Conservation (phyloP, 1,284 basidiomycete species). For the Grifola frondosa region DNA sequence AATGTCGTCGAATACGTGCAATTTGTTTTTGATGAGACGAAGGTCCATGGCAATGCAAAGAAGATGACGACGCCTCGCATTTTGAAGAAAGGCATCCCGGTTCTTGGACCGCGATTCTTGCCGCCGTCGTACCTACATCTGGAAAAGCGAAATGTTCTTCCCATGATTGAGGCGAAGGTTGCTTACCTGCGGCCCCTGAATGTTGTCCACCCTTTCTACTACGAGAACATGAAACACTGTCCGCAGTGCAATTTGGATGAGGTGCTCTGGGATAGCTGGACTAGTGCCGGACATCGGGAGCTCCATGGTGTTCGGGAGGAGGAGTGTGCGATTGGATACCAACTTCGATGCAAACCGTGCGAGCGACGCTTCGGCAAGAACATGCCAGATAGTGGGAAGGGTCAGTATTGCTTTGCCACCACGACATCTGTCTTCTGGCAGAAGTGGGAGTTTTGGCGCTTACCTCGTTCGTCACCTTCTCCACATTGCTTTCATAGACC, state of each 20-base stretch:
- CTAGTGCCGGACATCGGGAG: conserved; percentile 10
- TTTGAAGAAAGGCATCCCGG: not conserved
- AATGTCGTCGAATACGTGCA: conserved; percentile 8
- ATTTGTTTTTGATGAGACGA: conserved; percentile 10
- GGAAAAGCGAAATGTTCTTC: not conserved
- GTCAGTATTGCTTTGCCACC: conserved; percentile 12
- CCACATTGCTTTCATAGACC: not conserved
- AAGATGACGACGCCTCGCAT: no score
- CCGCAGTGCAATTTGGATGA: conserved; percentile 10
- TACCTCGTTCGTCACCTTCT: conserved; percentile 6
- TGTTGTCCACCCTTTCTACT: conserved; percentile 21
- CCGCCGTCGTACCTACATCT: not conserved
- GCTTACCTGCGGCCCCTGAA: conserved; percentile 17
- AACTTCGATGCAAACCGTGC: conserved; percentile 19
- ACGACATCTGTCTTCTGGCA: conserved; percentile 16
- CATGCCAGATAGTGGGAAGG: not conserved
- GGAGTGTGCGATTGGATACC: conserved; percentile 17
- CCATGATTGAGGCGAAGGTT: conserved; percentile 2
- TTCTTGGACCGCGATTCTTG: not conserved
- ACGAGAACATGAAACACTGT: conserved; percentile 11
- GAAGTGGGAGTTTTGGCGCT: conserved; percentile 6
- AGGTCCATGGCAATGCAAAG: no score
- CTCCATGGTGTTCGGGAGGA: conserved; percentile 14
- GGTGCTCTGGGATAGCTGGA: conserved; percentile 13
- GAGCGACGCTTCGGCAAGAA: conserved; percentile 10